Base-by-base conservation (phyloP, 805 yeast genomes). In the Starmerella kuoi region DNA sequence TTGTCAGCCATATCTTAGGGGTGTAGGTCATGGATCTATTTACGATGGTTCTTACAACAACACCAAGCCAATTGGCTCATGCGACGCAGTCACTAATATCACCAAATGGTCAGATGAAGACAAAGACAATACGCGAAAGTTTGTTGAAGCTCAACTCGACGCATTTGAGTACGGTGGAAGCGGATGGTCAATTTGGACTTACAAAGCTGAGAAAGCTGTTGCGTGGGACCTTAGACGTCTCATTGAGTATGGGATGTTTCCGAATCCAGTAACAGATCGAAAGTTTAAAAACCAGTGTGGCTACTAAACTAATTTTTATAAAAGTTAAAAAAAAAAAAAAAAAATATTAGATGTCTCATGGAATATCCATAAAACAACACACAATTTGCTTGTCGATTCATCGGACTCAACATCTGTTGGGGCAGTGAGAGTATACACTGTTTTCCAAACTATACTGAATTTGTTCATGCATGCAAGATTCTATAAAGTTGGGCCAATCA, bases 151-250 rank as follows among this genome's bases (percentile, higher is more conserved):
- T 37, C 95, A 87, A 68, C 65, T 87, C 56, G 95, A 87, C 58
- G 84, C 95, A 1, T 78, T 68, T 56, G 83, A 77, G 54, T 71
- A 70, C 53, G 62, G 62, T 33, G 33, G 38, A 17, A 41, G 75
- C 45, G 96, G 96, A 25, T 87, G 95, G 95, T 72, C 84, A 44
- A 79, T 81, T 68, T 87, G 96, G 96, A 74, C 79, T 60, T 87
- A 84, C 79, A 87, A 86, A 69, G 81, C 94, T 22, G 95, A 87
- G 63, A 63, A 62, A 51, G 67, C 83, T 18, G 59, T 79, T 42
- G 95, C 86, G 61, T 87, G 96, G 96, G 94, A 83, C 62, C 70
- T 81, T 65, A 67, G 69, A 54, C 65, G 66, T 49, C 70, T 87
- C 53, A 61, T 72, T 18, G 66, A 61, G 17, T 60, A 71, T 42